Evolutionary conservation across 129 eudicot species (phyloP), one percentile per base, ranked within the genome.

Genomic region (Saposhnikovia divaricata): DNA sequence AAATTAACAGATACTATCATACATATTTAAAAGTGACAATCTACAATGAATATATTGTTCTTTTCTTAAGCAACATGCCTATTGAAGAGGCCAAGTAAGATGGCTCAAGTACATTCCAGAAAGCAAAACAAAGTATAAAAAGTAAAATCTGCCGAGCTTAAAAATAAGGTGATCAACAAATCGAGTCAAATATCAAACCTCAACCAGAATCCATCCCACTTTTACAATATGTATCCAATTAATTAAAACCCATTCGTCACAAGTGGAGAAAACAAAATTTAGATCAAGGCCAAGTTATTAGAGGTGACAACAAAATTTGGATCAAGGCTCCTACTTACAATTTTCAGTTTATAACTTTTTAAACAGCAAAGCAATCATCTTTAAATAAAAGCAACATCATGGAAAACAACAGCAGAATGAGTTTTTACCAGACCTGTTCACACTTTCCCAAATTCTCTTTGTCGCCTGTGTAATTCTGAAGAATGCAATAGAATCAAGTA

Each of bases 381-480:
- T 44, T 1, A 11, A 9, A 3, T n/a, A 3, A 4, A 73, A 23
- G 38, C 27, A 19, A 40, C 44, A 73, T 43, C 51, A 73, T 1
- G 16, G 31, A 34, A 43, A 73, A 73, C 27, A 3, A 23, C 34
- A 44, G 47, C 53, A n/a, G 9, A 73, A 45, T 25, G 77, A 68
- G 80, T 74, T 28, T 68, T 80, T 28, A 79, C 14, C 88, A 77
- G 38, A 91, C 97, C 97, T 87, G 97, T 84, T 91, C 93, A 86
- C 97, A 89, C 83, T 92, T 92, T 45, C 94, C 97, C 82, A 92
- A 84, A 79, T 76, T 82, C 79, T 86, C 92, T 83, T 79, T 92
- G 88, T 90, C 92, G 70, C 97, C 97, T 48, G 94, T 81, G 80
- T 89, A 92, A 83, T 80, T 80, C 97, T 91, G 86, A 69, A 76